A percentile compares a stretch with the other conserved stretches of the same genome.
Evolutionary conservation across 1,284 basidiomycete species (phyloP).

Genomic region (Malassezia obtusa): DNA sequence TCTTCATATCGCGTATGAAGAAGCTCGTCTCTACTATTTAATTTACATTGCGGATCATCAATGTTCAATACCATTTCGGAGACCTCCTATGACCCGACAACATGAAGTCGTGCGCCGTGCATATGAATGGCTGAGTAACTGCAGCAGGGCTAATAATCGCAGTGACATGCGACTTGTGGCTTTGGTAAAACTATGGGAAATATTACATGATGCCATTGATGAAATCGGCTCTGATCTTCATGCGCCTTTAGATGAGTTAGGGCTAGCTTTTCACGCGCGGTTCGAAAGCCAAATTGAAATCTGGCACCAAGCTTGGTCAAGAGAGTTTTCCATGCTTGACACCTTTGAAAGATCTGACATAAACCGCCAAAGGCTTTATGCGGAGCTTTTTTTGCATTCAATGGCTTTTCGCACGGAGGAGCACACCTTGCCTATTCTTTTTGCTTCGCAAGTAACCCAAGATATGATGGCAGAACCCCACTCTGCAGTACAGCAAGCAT

Average conservation of each 20-base stretch:
- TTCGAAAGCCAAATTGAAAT: not conserved
- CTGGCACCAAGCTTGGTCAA: not conserved
- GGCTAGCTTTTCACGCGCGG: not conserved
- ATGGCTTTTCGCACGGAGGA: not conserved
- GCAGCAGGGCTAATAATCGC: not conserved
- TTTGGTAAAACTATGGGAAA: conserved; percentile 17
- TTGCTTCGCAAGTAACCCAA: not conserved
- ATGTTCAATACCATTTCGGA: conserved; percentile 10
- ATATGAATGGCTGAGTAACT: conserved; percentile 8
- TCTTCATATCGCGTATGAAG: conserved; percentile 13
- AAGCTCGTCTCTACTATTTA: conserved; percentile 13
- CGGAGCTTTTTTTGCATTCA: conserved; percentile 5
- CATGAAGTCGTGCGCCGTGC: conserved; percentile 9
- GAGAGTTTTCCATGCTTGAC: not conserved
- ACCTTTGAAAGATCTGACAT: not conserved
- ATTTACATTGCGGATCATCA: conserved; percentile 13
- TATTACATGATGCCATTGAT: conserved; percentile 15
- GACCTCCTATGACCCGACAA: conserved; percentile 17
- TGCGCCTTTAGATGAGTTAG: not conserved
- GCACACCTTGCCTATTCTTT: not conserved
- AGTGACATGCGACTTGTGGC: conserved; percentile 4
- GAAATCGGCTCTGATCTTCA: conserved; percentile 12
- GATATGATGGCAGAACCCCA: not conserved
- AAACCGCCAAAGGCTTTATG: not conserved
- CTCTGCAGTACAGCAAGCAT: not conserved